Base-by-base conservation (phyloP, 805 yeast genomes). In the Diddensiella caesifluorescens region DNA sequence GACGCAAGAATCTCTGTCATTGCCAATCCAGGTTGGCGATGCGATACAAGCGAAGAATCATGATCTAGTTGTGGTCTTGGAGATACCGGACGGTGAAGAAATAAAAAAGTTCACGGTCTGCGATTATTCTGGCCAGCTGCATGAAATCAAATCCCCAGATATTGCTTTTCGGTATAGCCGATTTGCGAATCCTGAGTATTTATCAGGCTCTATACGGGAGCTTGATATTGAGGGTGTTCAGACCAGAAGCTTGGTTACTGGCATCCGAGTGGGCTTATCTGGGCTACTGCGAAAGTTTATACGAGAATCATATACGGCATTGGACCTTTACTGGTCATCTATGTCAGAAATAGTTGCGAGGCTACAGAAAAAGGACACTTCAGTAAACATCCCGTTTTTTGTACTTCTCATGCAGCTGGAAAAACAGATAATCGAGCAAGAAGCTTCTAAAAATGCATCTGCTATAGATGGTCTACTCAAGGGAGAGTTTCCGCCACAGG, bases 351-450 rank as follows among this genome's bases (percentile, higher is more conserved):
- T 29, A 29, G 12, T 29, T 13, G 19, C 19, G 7, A 6, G 16
- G 19, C 15, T 29, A 29, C 32, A 29, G 15, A 29, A 29, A 29
- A 13, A 29, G 7, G 16, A 7, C 16, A 13, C 9, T 7, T 9
- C 32, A 13, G 31, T 41, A 9, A 47, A 45, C 28, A 16, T 47
- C 10, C 43, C 51, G 5, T 37, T 47, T 21, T 44, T 44, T 29
- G 46, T 41, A 23, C 42, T 47, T 4, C 46, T 44, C 4, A 25
- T 28, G 10, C 42, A 44, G 25, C 31, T 47, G 4, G 40, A 46
- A 18, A 19, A 41, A 15, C 12, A 25, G 22, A 25, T 16, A 21
- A 10, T 15, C 13, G 15, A n/a, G 12, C 4, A 5, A 7, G 30
- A 18, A 20, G 3, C 32, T 16, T 37, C 42, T 4, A 21, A 16